Evolutionary conservation across 176 grass and related monocot species (phyloP).

Genomic region (Areca catechu): DNA sequence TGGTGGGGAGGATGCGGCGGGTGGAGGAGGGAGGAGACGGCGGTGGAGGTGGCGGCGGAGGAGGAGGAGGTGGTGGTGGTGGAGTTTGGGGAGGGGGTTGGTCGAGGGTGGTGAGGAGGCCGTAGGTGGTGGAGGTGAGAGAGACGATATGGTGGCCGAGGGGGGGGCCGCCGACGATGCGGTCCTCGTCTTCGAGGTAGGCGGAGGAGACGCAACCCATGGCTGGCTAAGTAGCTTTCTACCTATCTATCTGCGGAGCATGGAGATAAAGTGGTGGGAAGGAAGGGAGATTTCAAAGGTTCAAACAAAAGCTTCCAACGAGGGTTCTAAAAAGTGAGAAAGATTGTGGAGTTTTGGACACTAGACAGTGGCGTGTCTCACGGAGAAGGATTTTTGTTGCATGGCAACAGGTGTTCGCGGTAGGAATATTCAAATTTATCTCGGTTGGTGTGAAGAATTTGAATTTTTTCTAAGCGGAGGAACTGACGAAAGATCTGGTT

Average conservation of each 20-base stretch:
- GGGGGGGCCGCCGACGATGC: constrained; percentile 23
- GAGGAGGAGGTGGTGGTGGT: neutral
- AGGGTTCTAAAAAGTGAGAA: neutral
- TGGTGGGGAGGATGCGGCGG: neutral
- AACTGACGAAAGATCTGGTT: too few species aligned
- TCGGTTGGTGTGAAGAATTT: too few species aligned
- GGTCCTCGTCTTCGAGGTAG: constrained; percentile 34
- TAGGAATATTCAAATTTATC: too few species aligned
- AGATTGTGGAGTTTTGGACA: too few species aligned
- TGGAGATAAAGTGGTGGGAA: neutral
- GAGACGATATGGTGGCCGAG: constrained; percentile 55
- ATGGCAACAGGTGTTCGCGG: too few species aligned
- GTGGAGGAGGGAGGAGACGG: neutral
- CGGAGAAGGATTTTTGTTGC: too few species aligned
- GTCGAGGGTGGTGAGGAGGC: constrained; percentile 37
- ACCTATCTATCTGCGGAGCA: neutral
- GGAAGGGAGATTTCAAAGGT: neutral
- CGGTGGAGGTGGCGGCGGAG: neutral
- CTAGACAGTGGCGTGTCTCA: too few species aligned
- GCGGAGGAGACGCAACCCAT: constrained; percentile 48
- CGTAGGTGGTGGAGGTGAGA: constrained; percentile 78
- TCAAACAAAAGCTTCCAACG: too few species aligned
- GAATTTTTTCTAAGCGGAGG: too few species aligned
- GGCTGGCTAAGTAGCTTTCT: too few species aligned
- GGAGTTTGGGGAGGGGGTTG: neutral